These are phyloP conservation scores for Picochlorum sp. DNA, from an alignment of 139 green algal genomes.

Conservation along the genomic window DNA sequence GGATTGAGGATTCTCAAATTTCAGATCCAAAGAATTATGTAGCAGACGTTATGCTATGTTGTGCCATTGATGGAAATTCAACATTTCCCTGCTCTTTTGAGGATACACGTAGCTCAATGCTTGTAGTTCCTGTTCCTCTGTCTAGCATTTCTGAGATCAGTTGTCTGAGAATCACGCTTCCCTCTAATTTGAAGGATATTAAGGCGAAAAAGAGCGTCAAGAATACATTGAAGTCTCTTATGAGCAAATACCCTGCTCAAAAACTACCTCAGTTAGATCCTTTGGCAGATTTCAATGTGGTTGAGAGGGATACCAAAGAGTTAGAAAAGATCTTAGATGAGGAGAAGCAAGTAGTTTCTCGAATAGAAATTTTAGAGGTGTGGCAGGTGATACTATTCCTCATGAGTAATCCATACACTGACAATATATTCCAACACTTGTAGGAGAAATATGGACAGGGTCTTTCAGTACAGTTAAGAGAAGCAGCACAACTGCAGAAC, in stretches of 20 bases:
- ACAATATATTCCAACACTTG: background rate
- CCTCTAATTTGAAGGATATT: slow-evolving; percentile 57
- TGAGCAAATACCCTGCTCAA: slow-evolving; percentile 28
- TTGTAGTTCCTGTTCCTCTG: slow-evolving; percentile 72
- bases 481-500: slow-evolving; percentile 15
- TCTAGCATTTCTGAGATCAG: slow-evolving; percentile 50
- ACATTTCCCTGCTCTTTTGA: background rate
- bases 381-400: slow-evolving; percentile 6
- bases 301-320: slow-evolving; percentile 16
- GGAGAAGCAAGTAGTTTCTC: background rate
- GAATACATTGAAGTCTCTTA: slow-evolving; percentile 43
- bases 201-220: slow-evolving; percentile 44
- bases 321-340: background rate
- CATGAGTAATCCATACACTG: slow-evolving; percentile 5
- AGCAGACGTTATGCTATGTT: slow-evolving; percentile 55
- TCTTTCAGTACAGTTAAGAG: background rate
- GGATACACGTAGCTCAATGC: slow-evolving; percentile 35
- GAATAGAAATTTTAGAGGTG: background rate
- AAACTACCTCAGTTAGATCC: slow-evolving; percentile 71
- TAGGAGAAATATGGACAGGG: background rate
- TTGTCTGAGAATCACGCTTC: slow-evolving; percentile 67
- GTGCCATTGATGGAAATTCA: background rate
- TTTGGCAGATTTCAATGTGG: slow-evolving; percentile 75
- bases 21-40: slow-evolving; percentile 38
- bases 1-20: slow-evolving; percentile 3